Base-by-base conservation (phyloP, 1,284 basidiomycete genomes). In the Ceratobasidium sp. region DNA sequence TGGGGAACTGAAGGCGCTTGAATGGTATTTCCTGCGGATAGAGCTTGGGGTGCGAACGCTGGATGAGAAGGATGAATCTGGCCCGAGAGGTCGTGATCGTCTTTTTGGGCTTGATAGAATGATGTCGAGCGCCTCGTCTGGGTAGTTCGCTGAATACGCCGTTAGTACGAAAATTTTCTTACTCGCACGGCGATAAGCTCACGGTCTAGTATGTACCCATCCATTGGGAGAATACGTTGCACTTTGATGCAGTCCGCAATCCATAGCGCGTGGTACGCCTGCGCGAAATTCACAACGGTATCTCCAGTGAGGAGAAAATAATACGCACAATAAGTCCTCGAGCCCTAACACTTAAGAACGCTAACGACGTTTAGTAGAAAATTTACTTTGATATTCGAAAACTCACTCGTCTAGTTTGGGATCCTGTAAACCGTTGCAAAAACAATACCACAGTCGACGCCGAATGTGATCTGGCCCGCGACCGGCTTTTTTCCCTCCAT, bases 221-320 rank as follows among this genome's bases (percentile, higher is more conserved):
- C 39, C 73, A 76, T 76, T 7, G 73, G 63, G 56, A 76, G 63
- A 39, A 61, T 13, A 9, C 61, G 46, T 55, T 63, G 61, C 10
- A 55, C 51, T 23, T 76, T 76, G 12, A 76, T 40, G 49, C 61
- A 66, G 28, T 76, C 73, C 2, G 67, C 20, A 33, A 76, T 67
- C 73, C 73, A 76, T 53, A 76, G 28, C 15, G 73, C 73, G 63
- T 76, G 73, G 49, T 76, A 76, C 42, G 73, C 49, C 73, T 76
- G 18, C 15, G 23, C 9, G 20, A 12, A 13, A 20, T 33, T 66
- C 10, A 60, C 3, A n/a, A 23, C 26, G 33, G 3, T 44, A 39
- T 9, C 23, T 10, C 12, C 42, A 33, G 6, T 13, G 42, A 7
- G 3, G 5, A 23, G 26, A 2, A 13, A 26, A 49, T 15, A 20